Evolutionary conservation across 805 yeast genomes (phyloP).

Genomic region (Starmerella potacharoeniae): DNA sequence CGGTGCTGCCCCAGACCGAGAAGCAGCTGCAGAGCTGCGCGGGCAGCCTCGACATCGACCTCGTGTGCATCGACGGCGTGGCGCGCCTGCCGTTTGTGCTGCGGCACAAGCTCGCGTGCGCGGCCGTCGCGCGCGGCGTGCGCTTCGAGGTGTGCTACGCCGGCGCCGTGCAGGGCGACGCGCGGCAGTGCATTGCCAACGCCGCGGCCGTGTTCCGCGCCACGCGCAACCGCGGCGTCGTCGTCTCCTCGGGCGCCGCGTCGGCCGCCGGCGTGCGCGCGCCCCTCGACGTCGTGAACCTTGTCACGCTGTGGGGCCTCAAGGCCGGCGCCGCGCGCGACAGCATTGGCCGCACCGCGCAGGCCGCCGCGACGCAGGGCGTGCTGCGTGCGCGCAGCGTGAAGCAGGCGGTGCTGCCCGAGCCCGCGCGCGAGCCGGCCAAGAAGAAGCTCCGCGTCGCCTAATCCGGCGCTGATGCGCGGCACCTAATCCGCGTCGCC

Average conservation of each 20-base stretch:
- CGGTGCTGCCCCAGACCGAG: conserved; percentile 72
- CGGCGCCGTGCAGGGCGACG: conserved; percentile 35
- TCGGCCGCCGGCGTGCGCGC: conserved; percentile 41
- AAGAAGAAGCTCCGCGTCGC: conserved; percentile 6
- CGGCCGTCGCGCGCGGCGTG: conserved; percentile 73
- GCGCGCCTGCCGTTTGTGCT: conserved; percentile 61
- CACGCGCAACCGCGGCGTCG: conserved; percentile 65
- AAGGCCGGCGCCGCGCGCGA: conserved; percentile 49
- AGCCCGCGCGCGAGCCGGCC: conserved; percentile 3
- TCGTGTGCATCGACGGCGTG: conserved; percentile 60
- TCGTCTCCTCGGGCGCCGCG: conserved; percentile 66
- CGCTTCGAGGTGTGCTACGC: conserved; percentile 68
- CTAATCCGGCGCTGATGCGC: background rate
- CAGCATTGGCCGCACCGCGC: conserved; percentile 49
- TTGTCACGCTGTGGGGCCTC: conserved; percentile 60
- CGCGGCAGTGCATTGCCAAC: conserved; percentile 60
- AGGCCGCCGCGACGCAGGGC: conserved; percentile 59
- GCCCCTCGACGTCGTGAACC: conserved; percentile 53
- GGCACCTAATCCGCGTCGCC: conserved; percentile 1
- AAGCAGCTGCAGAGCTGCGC: conserved; percentile 66
- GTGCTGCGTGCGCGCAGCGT: conserved; percentile 60
- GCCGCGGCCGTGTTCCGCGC: conserved; percentile 67
- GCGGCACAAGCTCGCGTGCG: conserved; percentile 72
- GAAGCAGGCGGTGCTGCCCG: conserved; percentile 47
- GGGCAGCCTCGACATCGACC: conserved; percentile 65